Evolutionary conservation across 2,329 filamentous ascomycete species (phyloP), one percentile per base, ranked within the genome.

Genomic region (Alternaria atra): DNA sequence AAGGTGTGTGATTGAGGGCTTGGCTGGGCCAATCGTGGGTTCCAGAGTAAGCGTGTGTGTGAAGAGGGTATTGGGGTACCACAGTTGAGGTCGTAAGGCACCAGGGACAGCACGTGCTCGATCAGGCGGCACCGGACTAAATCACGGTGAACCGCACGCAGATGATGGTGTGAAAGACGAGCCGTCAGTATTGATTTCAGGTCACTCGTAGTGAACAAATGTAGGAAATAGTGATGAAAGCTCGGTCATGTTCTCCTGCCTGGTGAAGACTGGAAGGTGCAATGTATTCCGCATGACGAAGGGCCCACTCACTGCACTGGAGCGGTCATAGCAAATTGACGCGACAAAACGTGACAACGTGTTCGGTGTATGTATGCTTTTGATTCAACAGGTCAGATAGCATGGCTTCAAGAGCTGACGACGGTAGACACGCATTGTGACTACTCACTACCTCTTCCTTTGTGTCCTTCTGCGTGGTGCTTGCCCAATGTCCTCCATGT

Each of bases 401-500:
- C 15, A n/a, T 5, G 7, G 46, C 12, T 50, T 35, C 32, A 17
- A 1, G 13, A 27, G 8, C 9, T 4, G 7, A 15, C 6, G 42
- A 15, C 20, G 12, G 1, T n/a, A 27, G 15, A 29, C 15, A 35
- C 9, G 30, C 12, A 34, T 25, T 17, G 46, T 9, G 29, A 4
- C 23, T 17, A 30, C 44, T 37, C 42, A 58, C 37, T 50, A 44
- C 44, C 29, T 58, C 46, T 54, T 60, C n/a, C 44, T 43, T 27
- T 40, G 17, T 34, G 13, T 35, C 37, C 55, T 48, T 39, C 42
- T 61, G 50, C 64, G 59, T 40, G 60, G 54, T n/a, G 29, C n/a
- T 34, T 54, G 72, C 42, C 73, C 74, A 30, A 77, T 68, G 29
- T 78, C 75, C 51, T 77, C 76, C 2, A 78, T 78, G 30, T 78